Base-by-base conservation (phyloP, 2,329 filamentous ascomycete species). In the Hymenoscyphus linearis region DNA sequence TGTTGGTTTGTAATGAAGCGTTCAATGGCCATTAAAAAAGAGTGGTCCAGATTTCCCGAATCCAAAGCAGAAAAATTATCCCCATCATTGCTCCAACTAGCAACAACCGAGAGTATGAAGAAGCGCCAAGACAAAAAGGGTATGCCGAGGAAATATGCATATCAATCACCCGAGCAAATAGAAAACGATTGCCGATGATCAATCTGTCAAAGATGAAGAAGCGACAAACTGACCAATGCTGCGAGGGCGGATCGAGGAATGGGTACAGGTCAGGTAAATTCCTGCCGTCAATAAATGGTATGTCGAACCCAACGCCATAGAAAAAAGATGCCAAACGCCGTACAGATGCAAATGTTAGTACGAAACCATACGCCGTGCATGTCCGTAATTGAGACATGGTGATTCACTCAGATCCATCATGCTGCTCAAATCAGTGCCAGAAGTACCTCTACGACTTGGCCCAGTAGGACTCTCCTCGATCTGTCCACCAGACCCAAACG, bases 401-500 rank as follows among this genome's bases (percentile, higher is more conserved):
- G 66, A 78, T 75, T 61, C 35, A 22, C 18, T 67, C 61, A 67
- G 67, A 55, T 62, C 69, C 65, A 66, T 69, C 68, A 80, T 79
- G 74, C 79, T 77, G 25, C 68, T 63, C 57, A 66, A 67, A 31
- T 59, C 62, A 54, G 60, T 52, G 7, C 62, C 60, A 22, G 59
- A 58, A 22, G 58, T 65, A 54, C 63, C 68, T 53, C 69, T 68
- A 61, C 71, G 69, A 56, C 64, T 68, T 1, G 71, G 70, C 25
- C 69, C 82, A 1, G 83, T 86, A 2, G 85, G 85, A n/a, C 84
- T 86, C 62, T 84, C 82, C 55, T 85, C 79, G 52, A 82, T 74
- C 65, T 77, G 73, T 52, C 81, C 78, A 57, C 87, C 84, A 73
- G 95, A 85, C 53, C 93, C 95, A 76, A 97, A 98, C 31, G 95